Conservation (phyloP, 345 rosid genomes). For the Euclidium syriacum region DNA sequence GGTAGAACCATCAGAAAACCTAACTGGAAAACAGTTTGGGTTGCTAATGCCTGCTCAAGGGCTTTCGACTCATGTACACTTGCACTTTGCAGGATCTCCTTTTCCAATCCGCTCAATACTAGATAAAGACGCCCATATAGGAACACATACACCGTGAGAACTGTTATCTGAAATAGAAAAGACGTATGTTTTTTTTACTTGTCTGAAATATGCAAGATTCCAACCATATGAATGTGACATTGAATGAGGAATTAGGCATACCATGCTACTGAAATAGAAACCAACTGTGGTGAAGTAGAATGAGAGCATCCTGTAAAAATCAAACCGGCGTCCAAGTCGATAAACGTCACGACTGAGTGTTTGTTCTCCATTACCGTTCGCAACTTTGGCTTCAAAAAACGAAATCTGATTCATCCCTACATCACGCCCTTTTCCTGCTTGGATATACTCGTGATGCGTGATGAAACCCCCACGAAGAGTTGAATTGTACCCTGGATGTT, state of each 20-base stretch:
- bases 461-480: constrained; percentile 83
- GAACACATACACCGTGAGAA: constrained; percentile 75
- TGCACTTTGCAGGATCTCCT: constrained; percentile 51
- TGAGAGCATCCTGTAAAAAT: constrained; percentile 98
- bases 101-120: constrained; percentile 88
- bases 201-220: constrained; percentile 1
- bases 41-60: constrained; percentile 82
- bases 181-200: background rate
- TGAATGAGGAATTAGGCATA: constrained; percentile 30
- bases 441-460: constrained; percentile 95
- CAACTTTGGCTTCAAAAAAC: constrained; percentile 87
- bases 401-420: constrained; percentile 97
- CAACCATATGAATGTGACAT: background rate
- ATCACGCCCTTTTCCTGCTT: constrained; percentile 97
- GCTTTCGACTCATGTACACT: constrained; percentile 58
- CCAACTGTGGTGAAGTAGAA: constrained; percentile 96
- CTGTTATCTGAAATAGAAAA: constrained; percentile 59
- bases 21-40: constrained; percentile 78
- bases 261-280: constrained; percentile 96
- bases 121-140: constrained; percentile 89
- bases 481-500: constrained; percentile 73
- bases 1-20: constrained; percentile 84
- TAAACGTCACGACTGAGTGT: constrained; percentile 95
- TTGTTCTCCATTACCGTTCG: constrained; percentile 98
- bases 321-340: constrained; percentile 83